Conservation (phyloP, 2,329 filamentous ascomycete species). For the Lecanoromycetidae sp. region DNA sequence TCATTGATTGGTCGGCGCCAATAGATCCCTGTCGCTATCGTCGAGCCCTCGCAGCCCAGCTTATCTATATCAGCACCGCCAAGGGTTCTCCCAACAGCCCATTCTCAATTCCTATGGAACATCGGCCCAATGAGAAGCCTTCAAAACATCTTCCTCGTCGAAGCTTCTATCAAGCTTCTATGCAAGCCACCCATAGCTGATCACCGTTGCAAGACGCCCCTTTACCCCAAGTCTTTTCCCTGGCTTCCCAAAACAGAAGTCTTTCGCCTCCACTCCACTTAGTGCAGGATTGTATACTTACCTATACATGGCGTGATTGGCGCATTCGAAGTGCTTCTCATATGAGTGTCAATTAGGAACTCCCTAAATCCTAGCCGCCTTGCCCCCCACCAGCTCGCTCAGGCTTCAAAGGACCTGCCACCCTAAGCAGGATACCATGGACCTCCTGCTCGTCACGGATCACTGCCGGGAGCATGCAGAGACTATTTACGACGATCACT, state of each 20-base stretch:
- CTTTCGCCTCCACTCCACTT: neutral
- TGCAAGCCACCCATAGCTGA: neutral
- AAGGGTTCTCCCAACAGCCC: neutral
- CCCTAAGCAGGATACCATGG: neutral
- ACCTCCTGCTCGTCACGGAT: constrained; percentile 6
- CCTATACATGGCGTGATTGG: neutral
- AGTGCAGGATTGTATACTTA: neutral
- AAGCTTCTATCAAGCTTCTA: neutral
- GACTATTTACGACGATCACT: neutral
- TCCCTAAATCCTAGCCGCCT: too few relatives aligned
- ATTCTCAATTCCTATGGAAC: neutral
- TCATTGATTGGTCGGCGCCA: neutral
- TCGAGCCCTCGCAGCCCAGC: neutral
- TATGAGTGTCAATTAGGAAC: too few relatives aligned
- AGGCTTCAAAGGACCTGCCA: constrained; percentile 1
- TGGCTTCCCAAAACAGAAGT: constrained; percentile 6
- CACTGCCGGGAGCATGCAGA: constrained; percentile 1
- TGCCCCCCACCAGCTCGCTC: constrained; percentile 1
- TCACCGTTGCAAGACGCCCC: too few relatives aligned
- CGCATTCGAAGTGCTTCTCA: too few relatives aligned
- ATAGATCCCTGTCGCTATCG: too few relatives aligned
- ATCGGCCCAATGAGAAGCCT: neutral
- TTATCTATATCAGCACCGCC: neutral
- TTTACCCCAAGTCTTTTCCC: too few relatives aligned
- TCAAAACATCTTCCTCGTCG: too few relatives aligned